A percentile compares a stretch with the other conserved stretches of the same genome.
phyloP scores from a whole-genome alignment of 192 early-diverging fungal genomes.

The Coemansia furcata region DNA sequence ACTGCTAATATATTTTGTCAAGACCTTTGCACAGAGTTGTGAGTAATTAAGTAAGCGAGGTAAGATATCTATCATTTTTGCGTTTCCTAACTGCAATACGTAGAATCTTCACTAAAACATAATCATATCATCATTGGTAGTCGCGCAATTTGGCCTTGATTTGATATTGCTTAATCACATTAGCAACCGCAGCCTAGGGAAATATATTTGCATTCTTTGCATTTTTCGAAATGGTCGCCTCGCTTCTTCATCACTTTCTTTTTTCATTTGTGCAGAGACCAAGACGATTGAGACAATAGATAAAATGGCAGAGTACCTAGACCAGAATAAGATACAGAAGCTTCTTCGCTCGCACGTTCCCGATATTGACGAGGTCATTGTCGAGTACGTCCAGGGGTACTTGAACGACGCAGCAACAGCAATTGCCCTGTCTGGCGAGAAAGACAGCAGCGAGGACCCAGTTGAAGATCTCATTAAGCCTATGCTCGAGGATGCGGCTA shows the following conservation, averaged over 20 bases:
- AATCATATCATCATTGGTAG: too few relatives aligned
- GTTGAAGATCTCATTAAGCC: conserved; percentile 64
- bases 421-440: conserved; percentile 28
- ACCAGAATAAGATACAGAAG: conserved; percentile 46
- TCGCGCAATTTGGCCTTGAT: not conserved
- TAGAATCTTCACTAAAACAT: not conserved
- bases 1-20: not conserved
- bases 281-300: not conserved
- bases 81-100: too few relatives aligned
- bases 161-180: not conserved
- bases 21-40: too few relatives aligned
- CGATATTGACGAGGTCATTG: conserved; percentile 68
- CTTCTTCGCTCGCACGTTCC: conserved; percentile 60
- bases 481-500: conserved; percentile 68
- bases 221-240: not conserved
- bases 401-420: conserved; percentile 55
- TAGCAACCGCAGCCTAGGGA: not conserved
- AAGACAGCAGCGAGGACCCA: conserved; percentile 30
- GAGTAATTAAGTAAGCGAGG: too few relatives aligned
- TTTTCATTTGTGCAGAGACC: not conserved
- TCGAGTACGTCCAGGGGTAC: conserved; percentile 78
- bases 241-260: not conserved
- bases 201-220: not conserved
- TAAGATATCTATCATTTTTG: too few relatives aligned
- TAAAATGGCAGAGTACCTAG: conserved; percentile 30